Evolutionary conservation across 495 filamentous ascomycete genomes (phyloP).

Genomic region (Aspergillus carlsbadensis): DNA sequence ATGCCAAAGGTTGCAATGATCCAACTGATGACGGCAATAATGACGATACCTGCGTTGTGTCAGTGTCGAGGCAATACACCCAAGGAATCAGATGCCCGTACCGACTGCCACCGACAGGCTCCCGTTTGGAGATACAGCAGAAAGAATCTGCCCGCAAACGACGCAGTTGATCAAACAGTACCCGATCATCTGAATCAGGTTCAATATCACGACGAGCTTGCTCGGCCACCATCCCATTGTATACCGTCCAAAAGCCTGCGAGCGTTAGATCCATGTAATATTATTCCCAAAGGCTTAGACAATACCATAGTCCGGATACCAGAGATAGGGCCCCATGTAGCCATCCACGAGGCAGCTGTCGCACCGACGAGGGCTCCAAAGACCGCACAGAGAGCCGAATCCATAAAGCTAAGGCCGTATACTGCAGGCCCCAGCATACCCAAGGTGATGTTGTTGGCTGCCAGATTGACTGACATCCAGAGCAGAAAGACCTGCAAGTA

Average conservation of each 20-base stretch:
- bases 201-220: slow-evolving; percentile 70
- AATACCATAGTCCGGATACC: slow-evolving; percentile 69
- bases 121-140: slow-evolving; percentile 62
- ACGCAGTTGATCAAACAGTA: slow-evolving; percentile 71
- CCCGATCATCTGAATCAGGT: slow-evolving; percentile 69
- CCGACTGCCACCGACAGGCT: slow-evolving; percentile 64
- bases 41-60: slow-evolving; percentile 57
- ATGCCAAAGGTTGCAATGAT: slow-evolving; percentile 72
- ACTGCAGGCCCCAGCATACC: slow-evolving; percentile 70
- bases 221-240: slow-evolving; percentile 80
- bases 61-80: not conserved
- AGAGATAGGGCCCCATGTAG: slow-evolving; percentile 68
- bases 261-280: slow-evolving; percentile 10
- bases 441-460: slow-evolving; percentile 72
- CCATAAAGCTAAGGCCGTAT: slow-evolving; percentile 66
- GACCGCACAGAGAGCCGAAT: slow-evolving; percentile 63
- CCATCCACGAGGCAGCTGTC: slow-evolving; percentile 62
- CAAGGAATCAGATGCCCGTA: slow-evolving; percentile 19
- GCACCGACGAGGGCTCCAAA: slow-evolving; percentile 63
- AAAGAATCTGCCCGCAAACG: slow-evolving; percentile 72
- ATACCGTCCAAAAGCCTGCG: slow-evolving; percentile 64
- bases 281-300: not conserved
- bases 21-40: slow-evolving; percentile 66
- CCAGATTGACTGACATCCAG: slow-evolving; percentile 76
- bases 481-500: slow-evolving; percentile 65